Evolutionary conservation across 129 eudicot genomes (phyloP).

Genomic region (Ambrosia trifida): DNA sequence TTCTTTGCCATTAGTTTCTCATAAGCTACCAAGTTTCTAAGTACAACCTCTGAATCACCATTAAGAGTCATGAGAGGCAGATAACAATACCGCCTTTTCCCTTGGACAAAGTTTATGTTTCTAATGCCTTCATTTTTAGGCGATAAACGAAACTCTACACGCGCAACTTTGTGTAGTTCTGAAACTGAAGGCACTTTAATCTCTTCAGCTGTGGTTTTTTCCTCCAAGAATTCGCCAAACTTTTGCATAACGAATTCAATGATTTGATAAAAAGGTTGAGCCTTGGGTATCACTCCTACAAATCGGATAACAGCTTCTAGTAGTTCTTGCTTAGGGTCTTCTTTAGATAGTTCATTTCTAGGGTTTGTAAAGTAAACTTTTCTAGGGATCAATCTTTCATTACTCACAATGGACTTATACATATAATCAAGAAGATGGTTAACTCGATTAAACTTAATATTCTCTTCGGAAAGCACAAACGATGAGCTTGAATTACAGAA

Average conservation of each 20-base stretch:
- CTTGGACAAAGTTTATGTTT: slow-evolving; percentile 29
- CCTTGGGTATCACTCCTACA: neutral
- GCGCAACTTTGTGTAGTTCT: slow-evolving; percentile 28
- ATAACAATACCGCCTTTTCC: slow-evolving; percentile 26
- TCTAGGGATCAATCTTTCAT: neutral
- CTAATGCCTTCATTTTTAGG: slow-evolving; percentile 29
- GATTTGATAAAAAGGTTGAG: too few relatives aligned
- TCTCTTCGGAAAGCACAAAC: slow-evolving; percentile 16
- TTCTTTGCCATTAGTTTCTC: slow-evolving; percentile 30
- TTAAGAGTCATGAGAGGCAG: slow-evolving; percentile 45
- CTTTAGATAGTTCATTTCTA: neutral
- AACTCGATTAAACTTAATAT: neutral
- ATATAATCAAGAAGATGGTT: slow-evolving; percentile 26
- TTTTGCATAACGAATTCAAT: too few relatives aligned
- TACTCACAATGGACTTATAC: slow-evolving; percentile 26
- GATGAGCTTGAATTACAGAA: slow-evolving; percentile 22
- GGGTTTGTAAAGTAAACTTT: neutral
- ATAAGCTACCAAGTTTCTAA: slow-evolving; percentile 61
- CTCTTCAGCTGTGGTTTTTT: slow-evolving; percentile 27
- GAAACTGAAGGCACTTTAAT: slow-evolving; percentile 51
- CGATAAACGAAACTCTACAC: slow-evolving; percentile 34
- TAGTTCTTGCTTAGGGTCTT: too few relatives aligned
- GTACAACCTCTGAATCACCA: slow-evolving; percentile 37
- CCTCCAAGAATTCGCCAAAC: neutral
- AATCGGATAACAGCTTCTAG: neutral